Evolutionary conservation across 441 rosid genomes (phyloP).

Genomic region (Adansonia rubrostipa): DNA sequence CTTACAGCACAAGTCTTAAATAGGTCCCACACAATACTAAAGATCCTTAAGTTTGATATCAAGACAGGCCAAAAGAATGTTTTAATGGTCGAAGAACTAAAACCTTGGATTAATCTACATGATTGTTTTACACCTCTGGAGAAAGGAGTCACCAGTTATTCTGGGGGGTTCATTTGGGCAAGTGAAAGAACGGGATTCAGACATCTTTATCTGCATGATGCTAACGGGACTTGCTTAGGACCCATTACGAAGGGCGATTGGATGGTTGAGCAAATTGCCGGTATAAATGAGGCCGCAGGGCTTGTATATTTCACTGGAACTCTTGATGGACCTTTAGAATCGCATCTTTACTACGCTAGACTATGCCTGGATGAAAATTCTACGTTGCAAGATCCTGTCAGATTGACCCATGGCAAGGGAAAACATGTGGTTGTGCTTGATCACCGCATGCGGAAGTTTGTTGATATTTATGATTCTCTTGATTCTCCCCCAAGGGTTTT

Average conservation of each 20-base stretch:
- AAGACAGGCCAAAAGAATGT: conserved; percentile 69
- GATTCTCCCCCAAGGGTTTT: conserved; percentile 70
- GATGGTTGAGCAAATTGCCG: conserved; percentile 93
- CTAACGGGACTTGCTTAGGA: conserved; percentile 70
- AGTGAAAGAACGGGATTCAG: conserved; percentile 87
- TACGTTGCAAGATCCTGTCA: conserved; percentile 50
- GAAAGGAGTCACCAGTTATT: conserved; percentile 50
- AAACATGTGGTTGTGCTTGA: conserved; percentile 83
- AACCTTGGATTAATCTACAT: conserved; percentile 82
- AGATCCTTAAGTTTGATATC: conserved; percentile 70
- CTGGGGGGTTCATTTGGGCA: conserved; percentile 94
- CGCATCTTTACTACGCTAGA: conserved; percentile 68
- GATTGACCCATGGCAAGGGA: conserved; percentile 84
- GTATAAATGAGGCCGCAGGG: conserved; percentile 73
- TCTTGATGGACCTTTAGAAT: conserved; percentile 77
- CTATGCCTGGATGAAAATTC: conserved; percentile 47
- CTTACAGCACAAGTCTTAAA: conserved; percentile 77
- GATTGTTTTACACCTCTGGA: conserved; percentile 91
- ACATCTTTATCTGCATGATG: conserved; percentile 85
- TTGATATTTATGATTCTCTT: conserved; percentile 87
- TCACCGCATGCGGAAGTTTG: conserved; percentile 80
- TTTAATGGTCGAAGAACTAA: conserved; percentile 67
- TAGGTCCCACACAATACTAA: conserved; percentile 73
- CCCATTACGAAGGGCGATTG: conserved; percentile 88
- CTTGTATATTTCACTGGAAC: conserved; percentile 88